A percentile compares a stretch with the other conserved stretches of the same genome.
These are phyloP conservation scores for Aspergillus cavernicola DNA, from an alignment of 495 filamentous ascomycete genomes.

Conservation along the genomic window DNA sequence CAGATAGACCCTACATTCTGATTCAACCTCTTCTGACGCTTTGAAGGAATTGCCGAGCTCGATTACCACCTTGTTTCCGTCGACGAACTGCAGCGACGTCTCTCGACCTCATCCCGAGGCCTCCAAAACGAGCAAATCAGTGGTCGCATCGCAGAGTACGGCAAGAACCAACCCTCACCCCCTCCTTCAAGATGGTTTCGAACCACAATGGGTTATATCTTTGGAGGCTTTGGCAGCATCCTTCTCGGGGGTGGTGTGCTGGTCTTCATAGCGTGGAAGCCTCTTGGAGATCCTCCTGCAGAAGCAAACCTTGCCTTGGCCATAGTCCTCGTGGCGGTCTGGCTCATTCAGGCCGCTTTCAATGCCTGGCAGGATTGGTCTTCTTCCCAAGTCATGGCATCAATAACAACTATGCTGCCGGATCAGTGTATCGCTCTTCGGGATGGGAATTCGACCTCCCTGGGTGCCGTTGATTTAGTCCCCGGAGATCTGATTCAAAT, in stretches of 20 bases:
- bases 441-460: slow-evolving; percentile 41
- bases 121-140: neutral
- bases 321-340: slow-evolving; percentile 61
- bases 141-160: neutral
- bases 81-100: neutral
- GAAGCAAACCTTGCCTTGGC: slow-evolving; percentile 63
- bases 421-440: slow-evolving; percentile 56
- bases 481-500: slow-evolving; percentile 62
- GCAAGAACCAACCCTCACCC: slow-evolving; percentile 1
- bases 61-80: slow-evolving; percentile 2
- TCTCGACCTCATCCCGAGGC: neutral
- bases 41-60: slow-evolving; percentile 1
- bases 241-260: slow-evolving; percentile 59
- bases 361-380: slow-evolving; percentile 63
- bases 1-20: neutral
- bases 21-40: neutral
- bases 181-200: neutral
- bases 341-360: slow-evolving; percentile 66
- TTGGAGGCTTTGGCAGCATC: slow-evolving; percentile 65
- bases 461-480: slow-evolving; percentile 54
- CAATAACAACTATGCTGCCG: slow-evolving; percentile 64
- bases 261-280: slow-evolving; percentile 66
- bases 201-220: slow-evolving; percentile 47
- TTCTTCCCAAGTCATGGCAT: slow-evolving; percentile 58
- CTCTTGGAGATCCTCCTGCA: slow-evolving; percentile 62